A percentile compares a stretch with the other conserved stretches of the same genome.
These are phyloP conservation scores for Saccharomycopsis microspora DNA, from an alignment of 805 yeast genomes.

Conservation along the genomic window DNA sequence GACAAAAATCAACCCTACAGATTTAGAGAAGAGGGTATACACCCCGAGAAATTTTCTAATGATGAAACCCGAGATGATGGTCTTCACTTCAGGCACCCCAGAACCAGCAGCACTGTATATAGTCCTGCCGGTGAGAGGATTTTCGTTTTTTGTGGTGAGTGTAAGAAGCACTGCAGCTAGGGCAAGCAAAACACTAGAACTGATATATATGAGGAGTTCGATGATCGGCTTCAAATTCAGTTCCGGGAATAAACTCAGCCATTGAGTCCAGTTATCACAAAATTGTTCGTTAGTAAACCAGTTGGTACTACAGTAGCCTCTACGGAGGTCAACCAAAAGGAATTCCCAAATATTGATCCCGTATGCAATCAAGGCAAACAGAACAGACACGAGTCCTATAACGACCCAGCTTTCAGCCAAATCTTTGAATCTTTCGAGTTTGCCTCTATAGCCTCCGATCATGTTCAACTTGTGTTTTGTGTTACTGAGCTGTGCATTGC, in stretches of 20 bases:
- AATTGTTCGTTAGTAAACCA: too few relatives aligned
- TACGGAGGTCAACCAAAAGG: too few relatives aligned
- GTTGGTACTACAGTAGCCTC: too few relatives aligned
- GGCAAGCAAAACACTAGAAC: slow-evolving; percentile 32
- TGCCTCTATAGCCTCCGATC: slow-evolving; percentile 24
- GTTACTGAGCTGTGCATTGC: slow-evolving; percentile 32
- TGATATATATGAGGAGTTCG: slow-evolving; percentile 28
- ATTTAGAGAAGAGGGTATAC: slow-evolving; percentile 37
- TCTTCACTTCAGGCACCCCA: slow-evolving; percentile 53
- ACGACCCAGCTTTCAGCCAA: neutral
- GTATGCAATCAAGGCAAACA: too few relatives aligned
- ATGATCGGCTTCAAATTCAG: slow-evolving; percentile 4
- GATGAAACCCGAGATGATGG: slow-evolving; percentile 47
- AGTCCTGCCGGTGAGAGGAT: slow-evolving; percentile 20
- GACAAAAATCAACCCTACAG: slow-evolving; percentile 36
- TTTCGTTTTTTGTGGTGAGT: slow-evolving; percentile 31
- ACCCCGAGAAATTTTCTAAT: slow-evolving; percentile 42
- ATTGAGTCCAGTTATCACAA: too few relatives aligned
- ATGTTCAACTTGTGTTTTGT: slow-evolving; percentile 29
- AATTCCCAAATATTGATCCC: too few relatives aligned
- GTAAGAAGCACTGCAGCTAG: slow-evolving; percentile 33
- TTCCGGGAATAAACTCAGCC: too few relatives aligned
- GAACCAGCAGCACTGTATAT: slow-evolving; percentile 46
- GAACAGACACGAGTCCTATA: too few relatives aligned
- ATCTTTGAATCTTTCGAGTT: slow-evolving; percentile 24